Evolutionary conservation across 495 filamentous ascomycete species (phyloP).

Genomic region (Talaromyces wortmannii): DNA sequence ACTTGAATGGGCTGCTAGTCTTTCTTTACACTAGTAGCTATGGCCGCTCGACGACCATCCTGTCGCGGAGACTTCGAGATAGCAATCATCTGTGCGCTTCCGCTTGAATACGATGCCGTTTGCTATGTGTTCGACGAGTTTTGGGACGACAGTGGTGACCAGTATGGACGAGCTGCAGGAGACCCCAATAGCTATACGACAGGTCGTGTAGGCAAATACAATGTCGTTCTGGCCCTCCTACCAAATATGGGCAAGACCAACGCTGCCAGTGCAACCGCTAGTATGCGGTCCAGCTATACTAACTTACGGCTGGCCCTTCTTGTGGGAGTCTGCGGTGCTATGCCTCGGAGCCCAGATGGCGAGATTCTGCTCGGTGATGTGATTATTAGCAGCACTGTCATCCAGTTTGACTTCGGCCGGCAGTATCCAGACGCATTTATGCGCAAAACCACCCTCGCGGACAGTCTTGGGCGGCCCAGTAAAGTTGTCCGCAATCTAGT

Average conservation of each 20-base stretch:
- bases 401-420: conserved; percentile 21
- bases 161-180: conserved; percentile 11
- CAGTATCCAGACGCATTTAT: conserved; percentile 10
- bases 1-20: no score
- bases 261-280: conserved; percentile 15
- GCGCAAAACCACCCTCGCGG: conserved; percentile 8
- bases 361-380: conserved; percentile 27
- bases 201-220: conserved; percentile 17
- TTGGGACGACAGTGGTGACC: conserved; percentile 10
- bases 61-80: conserved; percentile 17
- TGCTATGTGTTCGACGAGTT: conserved; percentile 11
- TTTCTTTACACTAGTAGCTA: no score
- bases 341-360: conserved; percentile 9
- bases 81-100: conserved; percentile 29
- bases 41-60: no score
- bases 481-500: conserved; percentile 12
- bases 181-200: conserved; percentile 19
- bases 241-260: conserved; percentile 18
- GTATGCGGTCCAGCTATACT: conserved; percentile 18
- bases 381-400: conserved; percentile 18
- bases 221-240: conserved; percentile 20
- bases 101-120: conserved; percentile 23
- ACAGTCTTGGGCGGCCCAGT: conserved; percentile 14
- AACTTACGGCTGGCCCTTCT: conserved; percentile 10
- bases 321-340: conserved; percentile 25